phyloP scores from a whole-genome alignment of 352 stramenopile genomes.

The Phytophthora pistaciae region DNA sequence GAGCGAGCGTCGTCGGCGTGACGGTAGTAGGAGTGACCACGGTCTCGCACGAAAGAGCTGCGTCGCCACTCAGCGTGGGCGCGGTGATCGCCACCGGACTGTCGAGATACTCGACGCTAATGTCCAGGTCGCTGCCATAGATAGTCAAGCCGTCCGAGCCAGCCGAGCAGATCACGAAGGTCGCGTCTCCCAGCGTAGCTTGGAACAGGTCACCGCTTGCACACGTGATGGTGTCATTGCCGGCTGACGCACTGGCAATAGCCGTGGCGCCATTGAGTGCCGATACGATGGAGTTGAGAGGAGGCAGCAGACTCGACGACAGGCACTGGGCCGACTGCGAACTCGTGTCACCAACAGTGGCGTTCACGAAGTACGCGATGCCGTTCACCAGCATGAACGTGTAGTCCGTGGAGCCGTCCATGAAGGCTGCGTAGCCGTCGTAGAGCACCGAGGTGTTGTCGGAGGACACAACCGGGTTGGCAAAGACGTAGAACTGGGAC shows the following conservation, averaged over 20 bases:
- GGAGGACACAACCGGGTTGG: constrained; percentile 25
- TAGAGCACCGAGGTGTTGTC: constrained; percentile 29
- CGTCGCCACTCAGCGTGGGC: constrained; percentile 8
- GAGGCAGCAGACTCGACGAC: constrained; percentile 13
- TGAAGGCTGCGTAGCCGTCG: constrained; percentile 22
- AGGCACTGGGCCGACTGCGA: constrained; percentile 17
- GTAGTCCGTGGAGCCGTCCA: constrained; percentile 19
- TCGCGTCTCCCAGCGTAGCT: constrained; percentile 20
- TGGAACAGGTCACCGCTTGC: constrained; percentile 24
- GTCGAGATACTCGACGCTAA: constrained; percentile 16
- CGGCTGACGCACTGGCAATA: background rate
- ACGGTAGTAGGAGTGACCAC: constrained; percentile 14
- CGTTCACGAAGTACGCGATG: constrained; percentile 30
- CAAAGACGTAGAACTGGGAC: constrained; percentile 38
- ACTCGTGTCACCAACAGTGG: constrained; percentile 7
- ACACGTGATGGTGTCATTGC: constrained; percentile 24
- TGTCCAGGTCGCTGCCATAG: constrained; percentile 20
- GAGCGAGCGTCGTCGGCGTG: constrained; percentile 15
- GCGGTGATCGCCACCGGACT: constrained; percentile 13
- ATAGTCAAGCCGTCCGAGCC: constrained; percentile 6
- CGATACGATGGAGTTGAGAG: constrained; percentile 21
- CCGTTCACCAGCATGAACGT: constrained; percentile 31
- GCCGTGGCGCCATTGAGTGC: constrained; percentile 13
- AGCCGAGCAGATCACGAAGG: constrained; percentile 23
- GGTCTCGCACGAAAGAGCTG: constrained; percentile 14